Evolutionary conservation across 495 filamentous ascomycete genomes (phyloP).

Genomic region (Glarea lozoyensis): DNA sequence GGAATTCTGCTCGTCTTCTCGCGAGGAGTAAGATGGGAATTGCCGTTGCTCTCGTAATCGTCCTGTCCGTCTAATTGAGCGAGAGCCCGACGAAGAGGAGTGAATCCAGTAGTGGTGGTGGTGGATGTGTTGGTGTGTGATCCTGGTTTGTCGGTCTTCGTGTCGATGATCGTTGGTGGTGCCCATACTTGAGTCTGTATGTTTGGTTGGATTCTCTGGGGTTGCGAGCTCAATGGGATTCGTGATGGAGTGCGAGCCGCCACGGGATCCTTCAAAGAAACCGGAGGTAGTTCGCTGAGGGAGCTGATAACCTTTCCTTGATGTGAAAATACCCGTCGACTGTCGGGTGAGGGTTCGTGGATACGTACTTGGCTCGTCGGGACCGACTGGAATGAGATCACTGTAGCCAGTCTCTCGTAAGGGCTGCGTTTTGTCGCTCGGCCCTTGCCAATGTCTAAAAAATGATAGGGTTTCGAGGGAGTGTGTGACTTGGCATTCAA

Average conservation of each 20-base stretch:
- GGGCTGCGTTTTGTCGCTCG: background rate
- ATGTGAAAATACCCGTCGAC: conserved; percentile 10
- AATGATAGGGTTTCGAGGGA: conserved; percentile 9
- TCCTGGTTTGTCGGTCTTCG: conserved; percentile 8
- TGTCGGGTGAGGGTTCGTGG: conserved; percentile 16
- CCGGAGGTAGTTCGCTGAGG: conserved; percentile 18
- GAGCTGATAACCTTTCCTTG: conserved; percentile 14
- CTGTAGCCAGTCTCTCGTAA: conserved; percentile 17
- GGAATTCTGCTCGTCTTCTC: no score
- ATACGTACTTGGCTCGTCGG: conserved; percentile 21
- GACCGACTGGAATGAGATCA: conserved; percentile 26
- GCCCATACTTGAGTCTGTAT: conserved; percentile 6
- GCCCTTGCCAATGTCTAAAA: conserved; percentile 9
- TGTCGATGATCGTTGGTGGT: conserved; percentile 6
- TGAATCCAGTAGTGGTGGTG: conserved; percentile 49
- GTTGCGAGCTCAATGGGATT: conserved; percentile 12
- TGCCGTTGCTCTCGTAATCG: no score
- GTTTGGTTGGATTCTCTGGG: conserved; percentile 7
- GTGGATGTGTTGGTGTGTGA: conserved; percentile 42
- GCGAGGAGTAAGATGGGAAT: no score
- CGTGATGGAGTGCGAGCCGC: conserved; percentile 13
- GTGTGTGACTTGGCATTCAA: conserved; percentile 1
- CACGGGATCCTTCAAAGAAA: conserved; percentile 17
- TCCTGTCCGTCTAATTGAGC: conserved; percentile 1
- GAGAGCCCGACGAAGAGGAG: conserved; percentile 19